Conservation (phyloP, 176 grass and related monocot genomes). For the Calamus simplicifolius region DNA sequence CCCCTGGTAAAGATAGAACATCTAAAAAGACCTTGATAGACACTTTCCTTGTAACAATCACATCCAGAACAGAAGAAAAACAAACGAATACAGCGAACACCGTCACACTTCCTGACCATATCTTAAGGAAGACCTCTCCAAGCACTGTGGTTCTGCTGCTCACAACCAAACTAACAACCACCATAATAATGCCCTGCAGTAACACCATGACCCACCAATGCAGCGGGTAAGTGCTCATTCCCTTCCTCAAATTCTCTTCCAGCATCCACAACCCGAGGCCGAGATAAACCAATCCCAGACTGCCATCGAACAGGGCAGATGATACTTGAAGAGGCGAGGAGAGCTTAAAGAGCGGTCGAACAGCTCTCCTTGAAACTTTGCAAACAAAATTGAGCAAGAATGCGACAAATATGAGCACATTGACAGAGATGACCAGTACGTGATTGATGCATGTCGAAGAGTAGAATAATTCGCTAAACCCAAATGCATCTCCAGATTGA, state of each 20-base stretch:
- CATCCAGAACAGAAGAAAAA: slow-evolving; percentile 37
- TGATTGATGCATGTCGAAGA: slow-evolving; percentile 77
- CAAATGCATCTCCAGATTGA: slow-evolving; percentile 20
- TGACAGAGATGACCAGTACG: slow-evolving; percentile 18
- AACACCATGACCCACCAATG: slow-evolving; percentile 52
- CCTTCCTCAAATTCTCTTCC: slow-evolving; percentile 16
- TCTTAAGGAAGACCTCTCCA: slow-evolving; percentile 7
- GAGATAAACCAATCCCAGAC: slow-evolving; percentile 50
- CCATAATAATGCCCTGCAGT: slow-evolving; percentile 35
- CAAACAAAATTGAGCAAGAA: slow-evolving; percentile 35
- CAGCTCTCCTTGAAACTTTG: slow-evolving; percentile 24
- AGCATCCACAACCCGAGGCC: slow-evolving; percentile 48
- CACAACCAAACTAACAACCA: slow-evolving; percentile 25
- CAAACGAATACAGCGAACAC: slow-evolving; percentile 33
- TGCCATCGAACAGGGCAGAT: slow-evolving; percentile 23
- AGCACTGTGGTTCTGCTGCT: slow-evolving; percentile 27
- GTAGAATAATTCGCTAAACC: slow-evolving; percentile 17
- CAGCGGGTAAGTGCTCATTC: slow-evolving; percentile 7
- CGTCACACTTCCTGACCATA: slow-evolving; percentile 24
- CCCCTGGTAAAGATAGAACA: slow-evolving; percentile 47
- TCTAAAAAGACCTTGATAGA: slow-evolving; percentile 38
- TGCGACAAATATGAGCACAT: slow-evolving; percentile 9
- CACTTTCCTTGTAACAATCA: slow-evolving; percentile 25
- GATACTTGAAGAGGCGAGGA: slow-evolving; percentile 21
- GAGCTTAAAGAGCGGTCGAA: slow-evolving; percentile 12